These are phyloP conservation scores for Aspergillus flavus DNA, from an alignment of 2,329 filamentous ascomycete species.

Conservation along the genomic window DNA sequence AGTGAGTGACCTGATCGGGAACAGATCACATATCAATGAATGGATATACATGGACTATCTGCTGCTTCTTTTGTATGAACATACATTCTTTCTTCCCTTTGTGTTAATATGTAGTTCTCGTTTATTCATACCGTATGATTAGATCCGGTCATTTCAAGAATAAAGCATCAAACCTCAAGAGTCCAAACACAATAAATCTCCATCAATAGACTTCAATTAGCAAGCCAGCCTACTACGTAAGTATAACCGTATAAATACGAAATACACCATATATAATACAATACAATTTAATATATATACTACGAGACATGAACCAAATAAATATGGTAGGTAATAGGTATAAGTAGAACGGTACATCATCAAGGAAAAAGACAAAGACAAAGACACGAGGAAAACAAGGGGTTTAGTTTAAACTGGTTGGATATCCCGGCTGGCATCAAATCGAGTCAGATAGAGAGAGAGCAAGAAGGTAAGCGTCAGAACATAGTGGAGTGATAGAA, in stretches of 20 bases:
- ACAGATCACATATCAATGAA: background rate
- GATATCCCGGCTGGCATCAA: background rate
- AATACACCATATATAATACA: background rate
- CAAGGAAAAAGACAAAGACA: background rate
- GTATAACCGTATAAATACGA: background rate
- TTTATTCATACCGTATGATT: too few relatives aligned
- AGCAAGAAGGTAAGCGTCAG: background rate
- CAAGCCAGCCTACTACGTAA: too few relatives aligned
- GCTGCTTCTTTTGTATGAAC: too few relatives aligned
- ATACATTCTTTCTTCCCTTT: too few relatives aligned
- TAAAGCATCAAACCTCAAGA: too few relatives aligned
- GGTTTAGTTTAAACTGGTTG: background rate
- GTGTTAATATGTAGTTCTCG: too few relatives aligned
- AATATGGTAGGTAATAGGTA: constrained; percentile 1
- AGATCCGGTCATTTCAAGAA: too few relatives aligned
- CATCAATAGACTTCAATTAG: too few relatives aligned
- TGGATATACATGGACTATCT: background rate
- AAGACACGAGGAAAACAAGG: background rate
- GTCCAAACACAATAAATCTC: too few relatives aligned
- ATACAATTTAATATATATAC: constrained; percentile 2
- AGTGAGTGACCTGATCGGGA: background rate
- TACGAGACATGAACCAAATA: constrained; percentile 3
- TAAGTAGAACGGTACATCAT: constrained; percentile 5
- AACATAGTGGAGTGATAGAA: background rate
- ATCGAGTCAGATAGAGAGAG: background rate